Percentiles rank a stretch among this genome's conserved stretches.
phyloP scores from a whole-genome alignment of 2,329 filamentous ascomycete species.

The Plenodomus biglobosus region DNA sequence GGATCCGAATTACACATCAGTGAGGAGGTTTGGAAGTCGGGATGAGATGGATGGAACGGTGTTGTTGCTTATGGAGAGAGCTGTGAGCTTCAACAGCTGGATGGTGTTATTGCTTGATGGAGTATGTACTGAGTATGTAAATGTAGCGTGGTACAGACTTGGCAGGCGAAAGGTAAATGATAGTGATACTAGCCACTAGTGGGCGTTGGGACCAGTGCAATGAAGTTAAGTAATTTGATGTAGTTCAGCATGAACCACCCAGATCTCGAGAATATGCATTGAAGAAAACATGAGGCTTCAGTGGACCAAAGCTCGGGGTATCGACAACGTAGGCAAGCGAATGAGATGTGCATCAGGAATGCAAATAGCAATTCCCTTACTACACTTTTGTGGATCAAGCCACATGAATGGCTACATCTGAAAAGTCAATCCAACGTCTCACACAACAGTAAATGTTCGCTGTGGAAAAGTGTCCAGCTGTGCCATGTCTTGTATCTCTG shows the following conservation, averaged over 20 bases:
- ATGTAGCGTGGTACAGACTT: too few relatives aligned
- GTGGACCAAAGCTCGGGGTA: background rate
- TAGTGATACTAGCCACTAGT: too few relatives aligned
- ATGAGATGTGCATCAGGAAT: background rate
- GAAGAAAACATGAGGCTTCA: background rate
- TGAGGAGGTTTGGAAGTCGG: conserved; percentile 40
- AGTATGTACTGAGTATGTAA: conserved; percentile 13
- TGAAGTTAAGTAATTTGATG: background rate
- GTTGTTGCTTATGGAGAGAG: conserved; percentile 48
- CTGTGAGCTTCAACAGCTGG: conserved; percentile 42
- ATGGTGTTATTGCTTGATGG: conserved; percentile 17
- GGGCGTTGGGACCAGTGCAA: too few relatives aligned
- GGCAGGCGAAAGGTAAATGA: too few relatives aligned
- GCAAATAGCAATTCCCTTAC: background rate
- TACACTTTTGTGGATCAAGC: background rate
- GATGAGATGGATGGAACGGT: conserved; percentile 50
- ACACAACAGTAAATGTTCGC: conserved; percentile 35
- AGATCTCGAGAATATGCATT: background rate
- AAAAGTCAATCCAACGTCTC: background rate
- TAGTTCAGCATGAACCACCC: background rate
- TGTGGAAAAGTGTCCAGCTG: conserved; percentile 36
- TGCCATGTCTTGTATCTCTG: conserved; percentile 42
- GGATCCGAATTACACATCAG: conserved; percentile 12
- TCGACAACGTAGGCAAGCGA: background rate
- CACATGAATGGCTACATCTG: background rate